Evolutionary conservation across 225 moss, liverwort and hornwort genomes (phyloP).

Genomic region (Marchantia polymorpha): DNA sequence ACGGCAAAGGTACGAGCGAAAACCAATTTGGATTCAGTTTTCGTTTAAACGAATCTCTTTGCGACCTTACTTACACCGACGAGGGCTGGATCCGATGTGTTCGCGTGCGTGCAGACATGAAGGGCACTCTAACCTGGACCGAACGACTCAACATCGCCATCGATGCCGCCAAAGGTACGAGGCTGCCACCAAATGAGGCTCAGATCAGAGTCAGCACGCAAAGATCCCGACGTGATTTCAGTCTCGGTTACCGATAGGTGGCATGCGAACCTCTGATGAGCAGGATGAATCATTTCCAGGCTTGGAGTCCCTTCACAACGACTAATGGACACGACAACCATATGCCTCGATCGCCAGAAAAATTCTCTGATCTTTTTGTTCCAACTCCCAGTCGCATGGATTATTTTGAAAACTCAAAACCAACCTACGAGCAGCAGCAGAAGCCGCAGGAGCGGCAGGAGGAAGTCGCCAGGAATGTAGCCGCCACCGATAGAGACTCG

Average conservation of each 20-base stretch:
- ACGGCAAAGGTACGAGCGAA: slow-evolving; percentile 21
- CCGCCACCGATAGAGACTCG: too few relatives aligned
- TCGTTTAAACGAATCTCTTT: not conserved
- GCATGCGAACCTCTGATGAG: too few relatives aligned
- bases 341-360: not conserved
- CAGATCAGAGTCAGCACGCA: too few relatives aligned
- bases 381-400: not conserved
- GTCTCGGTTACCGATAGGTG: too few relatives aligned
- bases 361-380: not conserved
- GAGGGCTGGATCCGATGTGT: not conserved
- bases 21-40: not conserved
- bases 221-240: too few relatives aligned
- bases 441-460: too few relatives aligned
- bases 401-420: not conserved
- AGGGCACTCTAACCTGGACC: slow-evolving; percentile 7
- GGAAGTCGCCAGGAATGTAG: slow-evolving; percentile 1
- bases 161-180: slow-evolving; percentile 14
- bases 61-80: not conserved
- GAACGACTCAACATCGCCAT: slow-evolving; percentile 10
- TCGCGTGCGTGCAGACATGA: not conserved
- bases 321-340: slow-evolving; percentile 27
- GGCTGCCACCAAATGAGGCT: too few relatives aligned
- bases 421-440: not conserved
- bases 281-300: slow-evolving; percentile 11
- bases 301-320: slow-evolving; percentile 73